phyloP scores from a whole-genome alignment of 2,329 filamentous ascomycete genomes.

The Pleoardoris graminearum region DNA sequence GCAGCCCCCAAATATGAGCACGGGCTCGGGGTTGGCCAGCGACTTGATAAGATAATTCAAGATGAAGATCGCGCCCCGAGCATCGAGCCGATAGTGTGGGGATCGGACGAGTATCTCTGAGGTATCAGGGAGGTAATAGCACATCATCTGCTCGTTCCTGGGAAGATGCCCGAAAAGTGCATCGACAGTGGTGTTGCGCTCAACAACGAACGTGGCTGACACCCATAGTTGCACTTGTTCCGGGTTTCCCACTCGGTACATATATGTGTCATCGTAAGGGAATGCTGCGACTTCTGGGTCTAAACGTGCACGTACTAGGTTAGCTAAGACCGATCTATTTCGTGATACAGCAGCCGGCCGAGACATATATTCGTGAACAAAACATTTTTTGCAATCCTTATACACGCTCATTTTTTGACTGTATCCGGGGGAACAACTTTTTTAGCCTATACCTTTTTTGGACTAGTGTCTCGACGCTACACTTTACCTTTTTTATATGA shows the following conservation, averaged over 20 bases:
- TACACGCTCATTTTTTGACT: no score
- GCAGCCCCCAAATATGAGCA: constrained; percentile 26
- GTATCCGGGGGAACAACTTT: no score
- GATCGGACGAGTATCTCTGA: constrained; percentile 30
- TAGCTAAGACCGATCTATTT: no score
- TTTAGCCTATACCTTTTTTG: no score
- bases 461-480: no score
- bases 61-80: constrained; percentile 30
- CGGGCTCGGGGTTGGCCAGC: constrained; percentile 20
- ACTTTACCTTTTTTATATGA: no score
- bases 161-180: constrained; percentile 27
- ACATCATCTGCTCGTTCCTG: constrained; percentile 33
- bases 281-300: constrained; percentile 32
- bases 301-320: no score
- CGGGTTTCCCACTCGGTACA: constrained; percentile 27
- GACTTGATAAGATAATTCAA: constrained; percentile 27
- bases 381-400: no score
- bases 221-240: constrained; percentile 28
- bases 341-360: no score
- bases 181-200: constrained; percentile 22
- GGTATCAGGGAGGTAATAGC: constrained; percentile 25
- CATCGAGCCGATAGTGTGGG: constrained; percentile 31
- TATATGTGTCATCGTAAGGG: constrained; percentile 28
- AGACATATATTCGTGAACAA: no score
- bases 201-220: constrained; percentile 26